Conservation (phyloP, 768 basidiomycete species). For the Trametes cubensis region DNA sequence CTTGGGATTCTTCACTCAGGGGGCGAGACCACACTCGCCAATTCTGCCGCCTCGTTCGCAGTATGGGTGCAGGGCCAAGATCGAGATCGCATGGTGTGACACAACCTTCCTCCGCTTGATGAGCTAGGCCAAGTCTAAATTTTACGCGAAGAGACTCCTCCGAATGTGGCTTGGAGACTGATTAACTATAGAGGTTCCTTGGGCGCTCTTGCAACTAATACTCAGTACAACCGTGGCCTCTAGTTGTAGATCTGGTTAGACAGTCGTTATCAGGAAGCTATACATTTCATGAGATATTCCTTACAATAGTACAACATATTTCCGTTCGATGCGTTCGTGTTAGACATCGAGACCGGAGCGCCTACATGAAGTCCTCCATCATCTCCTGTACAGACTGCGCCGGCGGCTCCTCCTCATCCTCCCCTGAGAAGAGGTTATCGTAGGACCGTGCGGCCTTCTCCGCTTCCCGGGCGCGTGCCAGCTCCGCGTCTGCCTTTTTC, state of each 20-base stretch:
- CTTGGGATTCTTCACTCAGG: no score
- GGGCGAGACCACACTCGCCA: background rate
- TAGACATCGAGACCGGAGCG: background rate
- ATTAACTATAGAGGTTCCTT: no score
- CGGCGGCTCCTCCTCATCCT: conserved; percentile 50
- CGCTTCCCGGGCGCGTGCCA: conserved; percentile 75
- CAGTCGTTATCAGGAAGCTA: no score
- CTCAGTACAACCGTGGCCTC: no score
- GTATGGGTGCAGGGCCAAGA: conserved; percentile 6
- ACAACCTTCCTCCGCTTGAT: conserved; percentile 4
- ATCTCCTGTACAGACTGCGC: conserved; percentile 70
- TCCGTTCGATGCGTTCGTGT: no score
- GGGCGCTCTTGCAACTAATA: no score
- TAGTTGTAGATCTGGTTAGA: no score
- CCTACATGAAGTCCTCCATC: conserved; percentile 87
- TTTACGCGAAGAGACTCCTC: background rate
- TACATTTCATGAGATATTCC: no score
- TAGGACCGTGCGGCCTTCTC: conserved; percentile 90
- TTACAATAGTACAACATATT: no score
- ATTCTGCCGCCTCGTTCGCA: conserved; percentile 15
- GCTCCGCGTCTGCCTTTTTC: conserved; percentile 80
- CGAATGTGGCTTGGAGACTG: no score
- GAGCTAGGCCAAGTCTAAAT: background rate
- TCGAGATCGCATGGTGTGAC: conserved; percentile 12
- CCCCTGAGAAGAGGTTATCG: conserved; percentile 72